Evolutionary conservation across 2,329 filamentous ascomycete species (phyloP), one percentile per base, ranked within the genome.

Genomic region (Rhynchosporium graminicola): DNA sequence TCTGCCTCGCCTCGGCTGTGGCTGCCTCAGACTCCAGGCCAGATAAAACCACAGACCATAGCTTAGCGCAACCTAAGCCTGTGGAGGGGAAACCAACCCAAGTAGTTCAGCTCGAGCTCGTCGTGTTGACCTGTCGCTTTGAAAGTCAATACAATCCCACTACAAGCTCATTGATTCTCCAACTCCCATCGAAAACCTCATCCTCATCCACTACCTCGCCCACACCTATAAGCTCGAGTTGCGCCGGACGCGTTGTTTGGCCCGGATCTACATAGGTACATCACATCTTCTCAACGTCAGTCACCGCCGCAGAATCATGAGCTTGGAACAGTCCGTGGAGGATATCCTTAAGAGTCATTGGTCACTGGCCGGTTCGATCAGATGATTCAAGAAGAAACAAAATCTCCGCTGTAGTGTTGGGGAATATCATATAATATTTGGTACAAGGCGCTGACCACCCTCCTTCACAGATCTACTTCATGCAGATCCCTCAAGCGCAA

Each of bases 211-310:
- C 31, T 55, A 38, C 47, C 57, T 43, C 52, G 33, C 40, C 26
- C 28, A 9, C 60, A 46, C 42, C 57, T 6, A 45, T 36, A 46
- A 51, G 20, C 56, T 60, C 50, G 62, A 61, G 60, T 55, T 66
- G 65, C 65, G 65, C 65, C 61, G 63, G 61, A 63, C 63, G 64
- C 63, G 62, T 65, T 50, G 38, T 42, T 43, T 62, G 63, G 57
- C 54, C 40, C 51, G 60, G 57, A 57, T 60, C 56, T 55, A n/a
- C 12, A 12, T 45, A 13, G 38, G 40, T 62, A 36, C 33, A 48
- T 58, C 33, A 20, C 20, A 45, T 43, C 28, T 40, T 36, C 46
- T 40, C 20, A 38, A 31, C 47, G 46, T 52, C 46, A 36, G 59
- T 66, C 65, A 67, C 63, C 63, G 66, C 65, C 63, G 46, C 51